Evolutionary conservation across 306 rosid genomes (phyloP).

Genomic region (Cyclanthera cordifolia): DNA sequence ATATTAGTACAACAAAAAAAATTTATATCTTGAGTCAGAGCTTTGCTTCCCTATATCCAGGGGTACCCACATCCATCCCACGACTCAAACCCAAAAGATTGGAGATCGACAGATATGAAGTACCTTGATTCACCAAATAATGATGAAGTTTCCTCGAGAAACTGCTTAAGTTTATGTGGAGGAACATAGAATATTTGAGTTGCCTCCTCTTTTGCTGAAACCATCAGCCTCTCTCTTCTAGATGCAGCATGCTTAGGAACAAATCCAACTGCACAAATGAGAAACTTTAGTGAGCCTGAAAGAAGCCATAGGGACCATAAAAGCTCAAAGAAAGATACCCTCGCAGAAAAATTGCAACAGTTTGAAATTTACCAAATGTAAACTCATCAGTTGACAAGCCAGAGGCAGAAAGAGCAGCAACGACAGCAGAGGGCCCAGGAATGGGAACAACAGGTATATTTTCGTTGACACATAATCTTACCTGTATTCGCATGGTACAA

Average conservation of each 20-base stretch:
- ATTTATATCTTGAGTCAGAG: too few species aligned
- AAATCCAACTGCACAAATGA: slow-evolving; percentile 54
- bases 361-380: slow-evolving; percentile 50
- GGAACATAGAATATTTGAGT: slow-evolving; percentile 91
- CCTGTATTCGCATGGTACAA: slow-evolving; percentile 37
- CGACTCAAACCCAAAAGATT: too few species aligned
- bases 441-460: slow-evolving; percentile 72
- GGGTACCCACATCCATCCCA: too few species aligned
- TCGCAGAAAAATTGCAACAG: slow-evolving; percentile 2
- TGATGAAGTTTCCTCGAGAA: slow-evolving; percentile 59
- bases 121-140: slow-evolving; percentile 69
- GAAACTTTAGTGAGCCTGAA: slow-evolving; percentile 11
- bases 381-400: slow-evolving; percentile 71
- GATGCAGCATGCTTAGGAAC: slow-evolving; percentile 63
- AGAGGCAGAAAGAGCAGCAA: slow-evolving; percentile 84
- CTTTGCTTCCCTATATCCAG: too few species aligned
- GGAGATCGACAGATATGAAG: background rate
- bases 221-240: slow-evolving; percentile 63
- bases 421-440: slow-evolving; percentile 88
- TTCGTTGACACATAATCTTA: slow-evolving; percentile 57
- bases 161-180: slow-evolving; percentile 79
- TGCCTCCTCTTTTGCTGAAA: slow-evolving; percentile 54
- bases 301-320: background rate
- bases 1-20: background rate
- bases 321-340: slow-evolving; percentile 9